Conservation (phyloP, 768 basidiomycete genomes). For the Chalciporus chontae region DNA sequence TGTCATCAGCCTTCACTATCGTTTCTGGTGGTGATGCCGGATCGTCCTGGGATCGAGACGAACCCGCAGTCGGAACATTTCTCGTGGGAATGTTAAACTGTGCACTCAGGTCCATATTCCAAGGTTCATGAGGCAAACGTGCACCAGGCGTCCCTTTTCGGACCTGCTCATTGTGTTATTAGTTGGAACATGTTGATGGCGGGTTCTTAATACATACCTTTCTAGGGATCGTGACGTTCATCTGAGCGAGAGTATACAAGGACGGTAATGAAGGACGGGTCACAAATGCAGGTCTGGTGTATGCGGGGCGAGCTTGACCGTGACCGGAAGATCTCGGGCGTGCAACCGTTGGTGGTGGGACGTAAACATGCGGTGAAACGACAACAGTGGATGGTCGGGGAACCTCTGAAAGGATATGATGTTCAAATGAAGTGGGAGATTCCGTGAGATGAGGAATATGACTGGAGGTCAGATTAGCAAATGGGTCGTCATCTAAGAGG, state of each 20-base stretch:
- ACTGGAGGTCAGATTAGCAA: constrained; percentile 51
- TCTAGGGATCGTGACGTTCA: constrained; percentile 33
- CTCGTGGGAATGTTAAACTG: constrained; percentile 8
- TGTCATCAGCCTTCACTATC: not conserved
- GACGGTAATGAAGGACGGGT: constrained; percentile 43
- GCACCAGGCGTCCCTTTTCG: constrained; percentile 42
- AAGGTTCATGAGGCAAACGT: constrained; percentile 41
- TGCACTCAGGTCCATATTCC: constrained; percentile 29
- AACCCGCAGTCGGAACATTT: not conserved
- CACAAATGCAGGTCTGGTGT: constrained; percentile 40
- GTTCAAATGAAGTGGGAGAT: constrained; percentile 1
- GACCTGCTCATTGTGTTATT: constrained; percentile 24
- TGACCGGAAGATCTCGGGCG: constrained; percentile 35
- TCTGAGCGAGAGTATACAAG: constrained; percentile 35
- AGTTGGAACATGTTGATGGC: not conserved
- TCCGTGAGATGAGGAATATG: not conserved
- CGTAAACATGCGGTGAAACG: constrained; percentile 10
- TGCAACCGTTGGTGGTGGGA: constrained; percentile 7
- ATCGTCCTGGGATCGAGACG: constrained; percentile 5
- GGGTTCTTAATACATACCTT: constrained; percentile 27
- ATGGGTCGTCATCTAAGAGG: constrained; percentile 69
- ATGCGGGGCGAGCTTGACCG: constrained; percentile 36
- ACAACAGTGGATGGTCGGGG: constrained; percentile 10
- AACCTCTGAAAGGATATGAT: constrained; percentile 7
- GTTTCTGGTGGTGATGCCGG: not conserved